These are phyloP conservation scores for Volvariella volvacea DNA, from an alignment of 1,284 basidiomycete genomes.

Conservation along the genomic window DNA sequence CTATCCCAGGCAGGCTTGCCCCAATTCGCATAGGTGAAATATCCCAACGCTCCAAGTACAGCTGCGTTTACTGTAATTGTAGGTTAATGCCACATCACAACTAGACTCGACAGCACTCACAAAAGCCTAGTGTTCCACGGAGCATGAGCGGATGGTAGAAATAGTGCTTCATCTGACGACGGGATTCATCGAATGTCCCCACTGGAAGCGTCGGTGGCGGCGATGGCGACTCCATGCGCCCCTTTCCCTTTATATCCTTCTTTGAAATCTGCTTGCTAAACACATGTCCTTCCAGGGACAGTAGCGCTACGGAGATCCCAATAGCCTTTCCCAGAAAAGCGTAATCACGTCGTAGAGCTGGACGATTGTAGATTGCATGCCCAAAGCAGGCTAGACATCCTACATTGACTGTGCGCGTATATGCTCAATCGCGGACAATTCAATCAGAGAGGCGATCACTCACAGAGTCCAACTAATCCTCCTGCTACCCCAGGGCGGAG, in stretches of 20 bases:
- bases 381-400: constrained; percentile 60
- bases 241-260: constrained; percentile 55
- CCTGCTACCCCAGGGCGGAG: constrained; percentile 67
- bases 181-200: constrained; percentile 43
- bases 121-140: too few species aligned
- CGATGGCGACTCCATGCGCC: constrained; percentile 56
- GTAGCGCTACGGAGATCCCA: constrained; percentile 47
- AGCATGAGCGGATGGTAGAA: too few species aligned
- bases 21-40: constrained; percentile 68
- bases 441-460: constrained; percentile 15
- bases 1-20: constrained; percentile 64
- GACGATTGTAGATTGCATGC: constrained; percentile 63
- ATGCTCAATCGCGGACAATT: constrained; percentile 2
- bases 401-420: constrained; percentile 51
- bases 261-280: constrained; percentile 49
- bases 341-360: constrained; percentile 56
- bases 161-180: too few species aligned
- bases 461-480: constrained; percentile 66
- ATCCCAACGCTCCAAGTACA: constrained; percentile 63
- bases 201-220: constrained; percentile 53
- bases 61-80: constrained; percentile 54
- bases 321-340: constrained; percentile 46
- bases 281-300: constrained; percentile 58
- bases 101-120: constrained; percentile 18
- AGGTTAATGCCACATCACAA: not conserved